phyloP scores from a whole-genome alignment of 352 stramenopile genomes.

The Phytopythium montanum region DNA sequence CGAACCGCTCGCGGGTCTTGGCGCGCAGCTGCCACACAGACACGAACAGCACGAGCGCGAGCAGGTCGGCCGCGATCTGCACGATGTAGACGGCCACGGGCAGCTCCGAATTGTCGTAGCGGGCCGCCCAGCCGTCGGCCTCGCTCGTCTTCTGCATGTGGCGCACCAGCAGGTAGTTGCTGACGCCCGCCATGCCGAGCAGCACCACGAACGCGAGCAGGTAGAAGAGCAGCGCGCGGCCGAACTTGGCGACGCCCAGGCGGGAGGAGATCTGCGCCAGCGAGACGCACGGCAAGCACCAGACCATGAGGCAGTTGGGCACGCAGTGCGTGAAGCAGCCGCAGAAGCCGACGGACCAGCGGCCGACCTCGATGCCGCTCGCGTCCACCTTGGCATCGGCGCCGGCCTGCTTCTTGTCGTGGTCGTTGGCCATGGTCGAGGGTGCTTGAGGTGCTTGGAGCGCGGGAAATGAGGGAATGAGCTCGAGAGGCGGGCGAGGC shows the following conservation, averaged over 20 bases:
- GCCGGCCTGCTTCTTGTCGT: not conserved
- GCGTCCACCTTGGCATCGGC: not conserved
- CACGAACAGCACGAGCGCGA: conserved; percentile 2
- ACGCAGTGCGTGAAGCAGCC: conserved; percentile 21
- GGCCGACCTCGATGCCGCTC: conserved; percentile 4
- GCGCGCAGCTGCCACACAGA: conserved; percentile 25
- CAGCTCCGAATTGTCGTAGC: conserved; percentile 22
- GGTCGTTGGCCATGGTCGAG: not conserved
- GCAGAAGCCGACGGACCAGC: conserved; percentile 19
- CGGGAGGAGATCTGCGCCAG: conserved; percentile 32
- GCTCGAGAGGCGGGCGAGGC: not conserved
- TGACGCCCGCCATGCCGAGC: conserved; percentile 5
- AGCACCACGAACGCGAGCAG: conserved; percentile 9
- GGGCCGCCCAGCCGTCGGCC: conserved; percentile 5
- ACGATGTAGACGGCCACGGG: conserved; percentile 20
- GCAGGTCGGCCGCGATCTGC: conserved; percentile 11
- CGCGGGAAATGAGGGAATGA: not conserved
- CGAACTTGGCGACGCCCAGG: conserved; percentile 20
- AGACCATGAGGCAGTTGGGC: conserved; percentile 24
- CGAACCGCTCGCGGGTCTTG: conserved; percentile 26
- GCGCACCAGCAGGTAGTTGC: conserved; percentile 9
- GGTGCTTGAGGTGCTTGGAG: not conserved
- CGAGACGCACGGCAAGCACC: conserved; percentile 24
- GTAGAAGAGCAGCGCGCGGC: conserved; percentile 10
- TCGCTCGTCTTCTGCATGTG: not conserved